These are phyloP conservation scores for Dispira parvispora DNA, from an alignment of 192 early-diverging fungal genomes.

Conservation along the genomic window DNA sequence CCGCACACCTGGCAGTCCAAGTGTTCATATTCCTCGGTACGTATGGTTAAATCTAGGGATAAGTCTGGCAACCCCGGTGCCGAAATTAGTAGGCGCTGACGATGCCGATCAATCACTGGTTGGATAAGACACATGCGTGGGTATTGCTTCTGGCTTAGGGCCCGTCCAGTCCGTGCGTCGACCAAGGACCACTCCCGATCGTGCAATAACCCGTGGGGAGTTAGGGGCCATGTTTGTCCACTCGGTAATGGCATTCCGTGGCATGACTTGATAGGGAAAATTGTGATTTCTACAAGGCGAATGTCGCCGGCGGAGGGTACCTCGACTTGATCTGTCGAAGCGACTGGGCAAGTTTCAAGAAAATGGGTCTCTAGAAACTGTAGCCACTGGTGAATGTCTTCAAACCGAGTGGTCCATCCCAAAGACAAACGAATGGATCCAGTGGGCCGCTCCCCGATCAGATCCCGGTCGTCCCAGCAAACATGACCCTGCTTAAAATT, in stretches of 20 bases:
- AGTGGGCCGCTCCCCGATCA: constrained; percentile 47
- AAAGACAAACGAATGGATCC: constrained; percentile 65
- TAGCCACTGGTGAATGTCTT: constrained; percentile 39
- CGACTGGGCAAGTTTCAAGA: constrained; percentile 15
- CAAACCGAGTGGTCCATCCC: constrained; percentile 44
- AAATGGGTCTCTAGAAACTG: constrained; percentile 45
- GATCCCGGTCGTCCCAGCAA: constrained; percentile 59
- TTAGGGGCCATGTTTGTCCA: constrained; percentile 31
- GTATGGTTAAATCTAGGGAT: not conserved
- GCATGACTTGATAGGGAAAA: constrained; percentile 77
- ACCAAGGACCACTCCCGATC: constrained; percentile 55
- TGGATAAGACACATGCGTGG: constrained; percentile 47
- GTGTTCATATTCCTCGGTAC: constrained; percentile 14
- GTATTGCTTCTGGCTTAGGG: constrained; percentile 51
- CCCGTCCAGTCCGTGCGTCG: constrained; percentile 23
- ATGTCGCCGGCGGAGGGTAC: constrained; percentile 10
- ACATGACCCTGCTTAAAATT: constrained; percentile 37
- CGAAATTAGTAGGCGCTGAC: constrained; percentile 28
- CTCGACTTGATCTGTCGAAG: constrained; percentile 10
- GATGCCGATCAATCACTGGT: constrained; percentile 22
- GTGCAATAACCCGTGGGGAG: constrained; percentile 31
- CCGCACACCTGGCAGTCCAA: constrained; percentile 22
- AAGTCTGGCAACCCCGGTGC: constrained; percentile 13
- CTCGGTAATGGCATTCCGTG: constrained; percentile 33
- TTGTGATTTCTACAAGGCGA: constrained; percentile 8